Evolutionary conservation across 2,329 filamentous ascomycete genomes (phyloP).

Genomic region (Xylariaceae sp.): DNA sequence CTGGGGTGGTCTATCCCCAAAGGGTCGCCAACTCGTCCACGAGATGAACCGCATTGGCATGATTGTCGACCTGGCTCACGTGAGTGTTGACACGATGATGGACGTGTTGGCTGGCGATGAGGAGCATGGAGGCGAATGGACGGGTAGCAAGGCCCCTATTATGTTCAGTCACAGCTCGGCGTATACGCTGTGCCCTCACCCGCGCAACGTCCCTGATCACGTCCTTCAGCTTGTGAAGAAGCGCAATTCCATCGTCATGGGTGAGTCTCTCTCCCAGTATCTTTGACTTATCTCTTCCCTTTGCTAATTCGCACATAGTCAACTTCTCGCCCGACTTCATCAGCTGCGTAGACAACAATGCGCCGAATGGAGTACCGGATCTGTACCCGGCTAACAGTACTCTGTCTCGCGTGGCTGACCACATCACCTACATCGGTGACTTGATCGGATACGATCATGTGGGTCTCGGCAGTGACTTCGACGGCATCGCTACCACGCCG

Average conservation of each 20-base stretch:
- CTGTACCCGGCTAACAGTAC: constrained; percentile 65
- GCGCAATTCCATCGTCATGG: constrained; percentile 73
- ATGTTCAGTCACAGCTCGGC: constrained; percentile 89
- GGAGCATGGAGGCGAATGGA: constrained; percentile 46
- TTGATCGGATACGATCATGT: constrained; percentile 83
- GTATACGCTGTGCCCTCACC: constrained; percentile 75
- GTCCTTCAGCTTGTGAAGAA: constrained; percentile 71
- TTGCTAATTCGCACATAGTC: constrained; percentile 38
- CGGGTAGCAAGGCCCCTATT: constrained; percentile 70
- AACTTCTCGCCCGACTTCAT: constrained; percentile 84
- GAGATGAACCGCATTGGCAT: constrained; percentile 96
- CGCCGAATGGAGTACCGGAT: constrained; percentile 60
- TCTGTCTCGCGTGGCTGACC: constrained; percentile 69
- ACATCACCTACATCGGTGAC: constrained; percentile 77
- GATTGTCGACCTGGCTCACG: constrained; percentile 84
- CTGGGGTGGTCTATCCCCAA: constrained; percentile 67
- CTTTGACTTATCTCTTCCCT: background rate
- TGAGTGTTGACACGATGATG: constrained; percentile 72
- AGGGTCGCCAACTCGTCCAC: constrained; percentile 62
- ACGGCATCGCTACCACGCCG: constrained; percentile 65
- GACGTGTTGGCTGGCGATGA: constrained; percentile 64
- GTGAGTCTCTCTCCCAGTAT: constrained; percentile 19
- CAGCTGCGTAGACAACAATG: constrained; percentile 59
- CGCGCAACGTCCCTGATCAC: constrained; percentile 83
- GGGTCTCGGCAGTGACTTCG: constrained; percentile 84